Base-by-base conservation (phyloP, 805 yeast species). In the Suhomyces emberorum region DNA sequence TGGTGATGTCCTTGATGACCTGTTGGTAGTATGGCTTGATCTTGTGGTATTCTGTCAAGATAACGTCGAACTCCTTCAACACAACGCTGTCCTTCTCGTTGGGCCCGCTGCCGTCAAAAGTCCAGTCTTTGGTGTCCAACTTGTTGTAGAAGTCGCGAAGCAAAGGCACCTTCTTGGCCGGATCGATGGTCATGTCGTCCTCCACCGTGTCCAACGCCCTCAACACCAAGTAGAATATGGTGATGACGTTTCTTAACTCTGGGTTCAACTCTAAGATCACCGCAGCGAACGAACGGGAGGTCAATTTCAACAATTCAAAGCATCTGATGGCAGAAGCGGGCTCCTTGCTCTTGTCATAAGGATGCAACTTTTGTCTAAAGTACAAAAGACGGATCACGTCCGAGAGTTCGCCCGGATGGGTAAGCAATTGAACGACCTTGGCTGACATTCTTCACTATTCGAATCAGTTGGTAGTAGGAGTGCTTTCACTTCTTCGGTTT, bases 201-300 rank as follows among this genome's bases (percentile, higher is more conserved):
- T 93, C 98, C 38, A 93, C 74, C 1, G 98, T 93, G 56, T 93
- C 98, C 51, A 93, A 74, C 2, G 95, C 98, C 42, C 98, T 76
- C 46, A 93, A 66, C 15, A 88, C 73, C 38, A 93, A 62, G 61
- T 93, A 93, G 63, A 93, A 93, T 4, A 93, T 41, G 88, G 80
- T 81, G 43, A 87, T 74, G 1, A 83, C 85, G 45, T 79, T 79
- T 46, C 95, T 76, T 46, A 93, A 68, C 52, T 88, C 96, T 0
- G 97, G 97, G 56, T 88, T 83, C 41, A 93, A 72, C 58, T 93
- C 96, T 69, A 76, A 74, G 52, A 91, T 91, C 15, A 93, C 98
- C 0, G 95, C 87, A n/a, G 83, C 88, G 58, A 93, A 93, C 3
- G 97, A 88, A 45, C 98, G 76, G 11, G 97, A 89, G 0, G 98